A percentile compares a stretch with the other conserved stretches of the same genome.
These are phyloP conservation scores for Juglanconis oblonga DNA, from an alignment of 2,329 filamentous ascomycete species.

Conservation along the genomic window DNA sequence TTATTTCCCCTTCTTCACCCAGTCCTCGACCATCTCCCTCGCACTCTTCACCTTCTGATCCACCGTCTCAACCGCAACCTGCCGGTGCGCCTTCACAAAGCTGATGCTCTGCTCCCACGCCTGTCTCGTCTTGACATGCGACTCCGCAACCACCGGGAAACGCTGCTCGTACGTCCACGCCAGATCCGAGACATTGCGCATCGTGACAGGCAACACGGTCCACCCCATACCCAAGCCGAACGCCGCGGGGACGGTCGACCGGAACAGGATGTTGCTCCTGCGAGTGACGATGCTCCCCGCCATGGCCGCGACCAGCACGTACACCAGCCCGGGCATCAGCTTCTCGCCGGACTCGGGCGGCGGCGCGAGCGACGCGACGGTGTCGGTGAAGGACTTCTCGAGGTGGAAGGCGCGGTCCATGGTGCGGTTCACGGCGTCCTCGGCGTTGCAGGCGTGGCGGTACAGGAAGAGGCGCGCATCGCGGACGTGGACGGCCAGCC, in stretches of 20 bases:
- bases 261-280: conserved; percentile 81
- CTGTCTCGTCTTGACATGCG: conserved; percentile 71
- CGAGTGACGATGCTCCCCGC: conserved; percentile 87
- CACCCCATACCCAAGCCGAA: conserved; percentile 82
- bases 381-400: conserved; percentile 86
- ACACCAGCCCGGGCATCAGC: conserved; percentile 84
- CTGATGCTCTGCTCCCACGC: conserved; percentile 66
- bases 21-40: conserved; percentile 76
- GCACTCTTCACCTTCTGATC: conserved; percentile 77
- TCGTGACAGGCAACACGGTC: conserved; percentile 83
- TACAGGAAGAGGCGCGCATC: conserved; percentile 78
- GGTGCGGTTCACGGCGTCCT: conserved; percentile 78
- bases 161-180: conserved; percentile 91
- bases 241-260: conserved; percentile 71
- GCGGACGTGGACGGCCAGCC: conserved; percentile 79
- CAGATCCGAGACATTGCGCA: conserved; percentile 81
- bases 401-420: conserved; percentile 79
- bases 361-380: conserved; percentile 83
- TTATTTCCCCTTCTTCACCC: conserved; percentile 89
- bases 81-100: conserved; percentile 72
- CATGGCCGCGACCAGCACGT: conserved; percentile 93
- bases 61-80: conserved; percentile 68
- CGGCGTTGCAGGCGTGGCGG: conserved; percentile 67
- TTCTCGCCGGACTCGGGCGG: conserved; percentile 81
- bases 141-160: conserved; percentile 77